Percentiles rank a stretch among this genome's conserved stretches.
These are phyloP conservation scores for Madurella mycetomatis DNA, from an alignment of 2,329 filamentous ascomycete species.

Conservation along the genomic window DNA sequence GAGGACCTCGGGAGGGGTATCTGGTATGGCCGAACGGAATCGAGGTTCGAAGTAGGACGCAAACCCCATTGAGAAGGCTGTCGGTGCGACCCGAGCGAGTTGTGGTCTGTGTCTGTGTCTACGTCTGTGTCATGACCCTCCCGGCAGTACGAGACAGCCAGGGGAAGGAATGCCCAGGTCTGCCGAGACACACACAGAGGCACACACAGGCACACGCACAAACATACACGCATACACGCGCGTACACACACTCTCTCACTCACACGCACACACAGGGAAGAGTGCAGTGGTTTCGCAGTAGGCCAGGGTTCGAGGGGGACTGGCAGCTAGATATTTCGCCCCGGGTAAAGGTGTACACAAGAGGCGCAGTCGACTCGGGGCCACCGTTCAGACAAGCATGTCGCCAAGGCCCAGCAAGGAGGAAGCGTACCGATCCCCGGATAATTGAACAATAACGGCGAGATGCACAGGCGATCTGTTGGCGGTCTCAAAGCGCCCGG, in stretches of 20 bases:
- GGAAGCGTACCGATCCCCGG: conserved; percentile 23
- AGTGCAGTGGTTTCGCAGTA: conserved; percentile 10
- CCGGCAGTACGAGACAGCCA: conserved; percentile 1
- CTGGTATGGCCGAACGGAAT: conserved; percentile 47
- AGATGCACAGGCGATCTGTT: conserved; percentile 25
- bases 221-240: too few species aligned
- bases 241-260: too few species aligned
- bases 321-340: conserved; percentile 26
- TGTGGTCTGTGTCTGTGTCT: conserved; percentile 9
- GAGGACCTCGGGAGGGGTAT: conserved; percentile 52
- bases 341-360: conserved; percentile 26
- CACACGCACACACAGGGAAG: background rate
- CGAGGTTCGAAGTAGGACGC: conserved; percentile 47
- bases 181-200: background rate
- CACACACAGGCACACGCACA: too few species aligned
- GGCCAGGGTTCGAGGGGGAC: conserved; percentile 17
- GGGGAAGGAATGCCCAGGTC: background rate
- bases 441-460: conserved; percentile 26
- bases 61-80: conserved; percentile 51
- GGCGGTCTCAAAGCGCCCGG: conserved; percentile 15
- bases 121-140: conserved; percentile 7
- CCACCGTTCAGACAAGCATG: conserved; percentile 20
- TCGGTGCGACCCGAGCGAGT: conserved; percentile 13
- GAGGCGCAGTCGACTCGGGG: conserved; percentile 25
- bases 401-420: conserved; percentile 21